A percentile compares a stretch with the other conserved stretches of the same genome.
Evolutionary conservation across 2,329 filamentous ascomycete genomes (phyloP).

Genomic region (Celoporthe dispersa): DNA sequence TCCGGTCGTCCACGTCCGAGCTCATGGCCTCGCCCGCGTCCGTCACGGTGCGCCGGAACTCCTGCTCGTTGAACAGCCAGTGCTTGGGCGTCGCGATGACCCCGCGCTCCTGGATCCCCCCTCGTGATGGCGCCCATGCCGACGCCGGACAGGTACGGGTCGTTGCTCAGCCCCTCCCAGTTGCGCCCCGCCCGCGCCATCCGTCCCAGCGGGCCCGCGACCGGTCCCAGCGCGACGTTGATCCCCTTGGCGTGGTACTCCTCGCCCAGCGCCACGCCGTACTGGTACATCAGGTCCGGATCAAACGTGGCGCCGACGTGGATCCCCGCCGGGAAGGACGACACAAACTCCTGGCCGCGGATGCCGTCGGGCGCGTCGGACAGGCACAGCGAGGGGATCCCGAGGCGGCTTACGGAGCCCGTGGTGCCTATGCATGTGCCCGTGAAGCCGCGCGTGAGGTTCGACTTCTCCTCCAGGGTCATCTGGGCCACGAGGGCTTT

Average conservation of each 20-base stretch:
- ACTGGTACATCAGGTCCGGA: conserved; percentile 64
- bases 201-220: conserved; percentile 64
- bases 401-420: conserved; percentile 40
- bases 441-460: conserved; percentile 43
- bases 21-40: conserved; percentile 48
- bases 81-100: conserved; percentile 75
- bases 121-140: conserved; percentile 60
- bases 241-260: conserved; percentile 73
- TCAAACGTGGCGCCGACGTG: conserved; percentile 76
- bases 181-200: conserved; percentile 63
- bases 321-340: conserved; percentile 67
- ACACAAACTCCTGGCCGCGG: conserved; percentile 41
- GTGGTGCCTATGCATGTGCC: conserved; percentile 41
- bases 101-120: conserved; percentile 71
- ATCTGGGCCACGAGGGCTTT: conserved; percentile 42
- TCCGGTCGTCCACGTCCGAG: conserved; percentile 46
- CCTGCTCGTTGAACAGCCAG: conserved; percentile 58
- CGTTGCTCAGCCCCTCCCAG: conserved; percentile 58
- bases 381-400: conserved; percentile 50
- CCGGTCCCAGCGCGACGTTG: conserved; percentile 67
- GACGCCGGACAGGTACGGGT: conserved; percentile 63
- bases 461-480: conserved; percentile 46
- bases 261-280: conserved; percentile 68
- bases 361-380: conserved; percentile 45
- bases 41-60: conserved; percentile 51